phyloP scores from a whole-genome alignment of 768 basidiomycete species.

The Lactarius hatsudake region DNA sequence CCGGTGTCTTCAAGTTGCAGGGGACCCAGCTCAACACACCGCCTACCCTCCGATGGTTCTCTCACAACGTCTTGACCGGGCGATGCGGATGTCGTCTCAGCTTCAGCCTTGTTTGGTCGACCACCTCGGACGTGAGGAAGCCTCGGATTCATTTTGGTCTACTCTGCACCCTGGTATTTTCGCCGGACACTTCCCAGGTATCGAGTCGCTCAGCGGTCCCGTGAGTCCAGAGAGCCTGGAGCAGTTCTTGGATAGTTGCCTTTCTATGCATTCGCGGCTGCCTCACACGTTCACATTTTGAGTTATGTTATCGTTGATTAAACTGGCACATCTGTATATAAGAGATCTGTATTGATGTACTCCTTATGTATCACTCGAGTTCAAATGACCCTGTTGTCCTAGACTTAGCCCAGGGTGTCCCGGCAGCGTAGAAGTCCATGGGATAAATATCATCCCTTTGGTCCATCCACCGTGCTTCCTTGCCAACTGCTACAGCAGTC shows the following conservation, averaged over 20 bases:
- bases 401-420: slow-evolving; percentile 72
- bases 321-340: background rate
- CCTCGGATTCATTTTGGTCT: slow-evolving; percentile 25
- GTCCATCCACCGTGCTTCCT: slow-evolving; percentile 62
- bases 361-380: slow-evolving; percentile 13
- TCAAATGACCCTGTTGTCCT: slow-evolving; percentile 40
- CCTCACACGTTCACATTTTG: slow-evolving; percentile 22
- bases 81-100: slow-evolving; percentile 25
- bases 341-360: background rate
- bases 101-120: slow-evolving; percentile 23
- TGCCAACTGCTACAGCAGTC: slow-evolving; percentile 79
- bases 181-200: slow-evolving; percentile 30
- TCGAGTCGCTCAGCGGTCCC: slow-evolving; percentile 29
- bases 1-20: background rate
- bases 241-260: slow-evolving; percentile 30
- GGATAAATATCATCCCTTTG: slow-evolving; percentile 59
- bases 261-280: slow-evolving; percentile 24
- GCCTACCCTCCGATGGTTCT: slow-evolving; percentile 7
- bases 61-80: slow-evolving; percentile 24
- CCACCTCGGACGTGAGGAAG: slow-evolving; percentile 24
- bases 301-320: background rate
- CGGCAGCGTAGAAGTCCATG: slow-evolving; percentile 95
- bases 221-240: slow-evolving; percentile 25
- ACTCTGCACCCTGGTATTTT: slow-evolving; percentile 22
- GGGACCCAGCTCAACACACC: slow-evolving; percentile 3